phyloP scores from a whole-genome alignment of 2,329 filamentous ascomycete species.

The Paracamarosporium sp. region DNA sequence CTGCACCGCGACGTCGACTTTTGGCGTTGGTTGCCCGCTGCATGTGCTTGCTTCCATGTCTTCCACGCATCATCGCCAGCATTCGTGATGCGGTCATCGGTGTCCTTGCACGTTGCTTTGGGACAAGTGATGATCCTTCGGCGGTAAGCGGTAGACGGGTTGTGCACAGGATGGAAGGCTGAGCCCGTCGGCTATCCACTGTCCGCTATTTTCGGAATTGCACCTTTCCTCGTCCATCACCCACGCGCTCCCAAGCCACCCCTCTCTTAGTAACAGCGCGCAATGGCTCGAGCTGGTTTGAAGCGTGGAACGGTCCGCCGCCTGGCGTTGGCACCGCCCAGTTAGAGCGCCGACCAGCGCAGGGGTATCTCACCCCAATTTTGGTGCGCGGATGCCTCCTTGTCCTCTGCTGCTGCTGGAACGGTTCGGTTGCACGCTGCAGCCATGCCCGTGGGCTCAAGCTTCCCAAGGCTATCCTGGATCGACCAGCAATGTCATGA shows the following conservation, averaged over 20 bases:
- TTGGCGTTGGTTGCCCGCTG: conserved; percentile 5
- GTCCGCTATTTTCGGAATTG: conserved; percentile 37
- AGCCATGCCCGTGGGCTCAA: conserved; percentile 44
- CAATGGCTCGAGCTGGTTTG: conserved; percentile 27
- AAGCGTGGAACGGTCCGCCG: conserved; percentile 47
- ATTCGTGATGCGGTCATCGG: conserved; percentile 10
- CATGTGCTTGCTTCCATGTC: background rate
- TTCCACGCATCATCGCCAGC: background rate
- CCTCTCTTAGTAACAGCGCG: conserved; percentile 38
- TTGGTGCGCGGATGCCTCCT: conserved; percentile 37
- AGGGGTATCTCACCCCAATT: conserved; percentile 32
- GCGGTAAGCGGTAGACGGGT: conserved; percentile 34
- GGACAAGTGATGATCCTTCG: conserved; percentile 25
- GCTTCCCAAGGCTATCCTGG: conserved; percentile 31
- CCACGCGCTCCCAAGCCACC: conserved; percentile 34
- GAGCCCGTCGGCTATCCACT: conserved; percentile 28
- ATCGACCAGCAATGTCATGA: conserved; percentile 22
- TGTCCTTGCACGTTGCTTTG: conserved; percentile 2
- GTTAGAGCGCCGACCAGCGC: conserved; percentile 17
- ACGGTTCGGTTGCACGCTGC: conserved; percentile 44
- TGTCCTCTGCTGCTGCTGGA: conserved; percentile 38
- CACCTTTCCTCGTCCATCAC: conserved; percentile 16
- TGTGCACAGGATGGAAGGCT: conserved; percentile 38
- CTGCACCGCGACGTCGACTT: conserved; percentile 11
- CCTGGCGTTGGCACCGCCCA: conserved; percentile 34